A percentile compares a stretch with the other conserved stretches of the same genome.
Conservation (phyloP, 176 grass and related monocot genomes). For the Luzula sylvatica region DNA sequence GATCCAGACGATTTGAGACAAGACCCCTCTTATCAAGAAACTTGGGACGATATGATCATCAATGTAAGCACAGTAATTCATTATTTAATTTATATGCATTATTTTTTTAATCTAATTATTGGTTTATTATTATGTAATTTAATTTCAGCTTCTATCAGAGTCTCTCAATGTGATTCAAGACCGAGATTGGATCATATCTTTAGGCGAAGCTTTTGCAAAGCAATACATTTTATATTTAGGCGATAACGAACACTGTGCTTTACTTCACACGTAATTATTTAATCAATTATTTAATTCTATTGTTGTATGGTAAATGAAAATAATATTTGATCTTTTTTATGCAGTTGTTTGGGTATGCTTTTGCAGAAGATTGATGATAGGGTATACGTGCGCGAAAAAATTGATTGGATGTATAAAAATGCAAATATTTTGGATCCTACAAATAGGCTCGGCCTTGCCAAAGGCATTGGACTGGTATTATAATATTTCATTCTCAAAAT, state of each 20-base stretch:
- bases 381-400: slow-evolving; percentile 71
- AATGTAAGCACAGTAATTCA: slow-evolving; percentile 39
- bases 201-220: slow-evolving; percentile 88
- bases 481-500: slow-evolving; percentile 12
- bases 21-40: slow-evolving; percentile 86
- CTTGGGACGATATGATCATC: slow-evolving; percentile 97
- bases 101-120: background rate
- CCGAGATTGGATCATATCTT: slow-evolving; percentile 70
- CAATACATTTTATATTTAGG: slow-evolving; percentile 82
- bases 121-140: slow-evolving; percentile 16
- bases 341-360: slow-evolving; percentile 91
- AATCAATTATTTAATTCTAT: background rate
- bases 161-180: slow-evolving; percentile 91
- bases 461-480: slow-evolving; percentile 95
- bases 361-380: slow-evolving; percentile 98
- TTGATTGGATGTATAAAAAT: slow-evolving; percentile 91
- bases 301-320: background rate
- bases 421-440: slow-evolving; percentile 82
- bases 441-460: slow-evolving; percentile 94
- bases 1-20: slow-evolving; percentile 94
- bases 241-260: slow-evolving; percentile 66
- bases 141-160: slow-evolving; percentile 83
- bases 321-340: slow-evolving; percentile 14
- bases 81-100: background rate
- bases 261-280: slow-evolving; percentile 63